Evolutionary conservation across 768 basidiomycete genomes (phyloP).

Genomic region (Tremella fuciformis): DNA sequence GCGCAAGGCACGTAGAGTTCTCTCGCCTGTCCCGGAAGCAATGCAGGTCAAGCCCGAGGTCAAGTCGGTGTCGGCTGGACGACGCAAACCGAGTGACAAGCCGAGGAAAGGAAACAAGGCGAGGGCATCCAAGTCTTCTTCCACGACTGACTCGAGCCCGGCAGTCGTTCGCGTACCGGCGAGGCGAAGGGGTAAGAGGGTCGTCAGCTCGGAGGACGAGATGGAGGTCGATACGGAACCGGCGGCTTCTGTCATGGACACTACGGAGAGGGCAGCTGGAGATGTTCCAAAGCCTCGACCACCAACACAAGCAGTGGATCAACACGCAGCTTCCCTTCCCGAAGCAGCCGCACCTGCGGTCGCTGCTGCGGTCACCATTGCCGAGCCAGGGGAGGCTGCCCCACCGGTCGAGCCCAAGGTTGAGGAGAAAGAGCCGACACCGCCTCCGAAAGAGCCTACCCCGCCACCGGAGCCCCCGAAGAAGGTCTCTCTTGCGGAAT

Average conservation of each 20-base stretch:
- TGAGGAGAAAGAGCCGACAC: slow-evolving; percentile 12
- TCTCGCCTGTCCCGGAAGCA: too few relatives aligned
- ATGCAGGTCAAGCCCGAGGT: too few relatives aligned
- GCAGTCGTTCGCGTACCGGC: too few relatives aligned
- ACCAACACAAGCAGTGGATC: slow-evolving; percentile 18
- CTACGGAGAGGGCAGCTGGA: background rate
- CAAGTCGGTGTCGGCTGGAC: too few relatives aligned
- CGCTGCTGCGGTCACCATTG: slow-evolving; percentile 2
- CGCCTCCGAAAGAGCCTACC: slow-evolving; percentile 20
- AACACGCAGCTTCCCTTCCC: slow-evolving; percentile 16
- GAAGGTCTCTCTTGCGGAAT: slow-evolving; percentile 41
- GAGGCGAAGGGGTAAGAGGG: too few relatives aligned
- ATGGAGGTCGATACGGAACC: background rate
- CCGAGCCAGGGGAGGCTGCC: background rate
- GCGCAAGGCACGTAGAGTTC: too few relatives aligned
- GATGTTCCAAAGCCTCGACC: slow-evolving; percentile 10
- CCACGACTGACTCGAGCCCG: too few relatives aligned
- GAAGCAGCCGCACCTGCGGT: slow-evolving; percentile 11
- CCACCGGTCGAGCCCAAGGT: slow-evolving; percentile 1
- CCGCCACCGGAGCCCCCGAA: slow-evolving; percentile 33
- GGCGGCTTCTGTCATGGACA: background rate
- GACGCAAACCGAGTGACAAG: too few relatives aligned
- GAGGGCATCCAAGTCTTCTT: too few relatives aligned
- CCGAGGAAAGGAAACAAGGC: too few relatives aligned
- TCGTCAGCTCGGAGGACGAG: slow-evolving; percentile 3